phyloP scores from a whole-genome alignment of 768 basidiomycete species.

The Cytidiella melzeri region DNA sequence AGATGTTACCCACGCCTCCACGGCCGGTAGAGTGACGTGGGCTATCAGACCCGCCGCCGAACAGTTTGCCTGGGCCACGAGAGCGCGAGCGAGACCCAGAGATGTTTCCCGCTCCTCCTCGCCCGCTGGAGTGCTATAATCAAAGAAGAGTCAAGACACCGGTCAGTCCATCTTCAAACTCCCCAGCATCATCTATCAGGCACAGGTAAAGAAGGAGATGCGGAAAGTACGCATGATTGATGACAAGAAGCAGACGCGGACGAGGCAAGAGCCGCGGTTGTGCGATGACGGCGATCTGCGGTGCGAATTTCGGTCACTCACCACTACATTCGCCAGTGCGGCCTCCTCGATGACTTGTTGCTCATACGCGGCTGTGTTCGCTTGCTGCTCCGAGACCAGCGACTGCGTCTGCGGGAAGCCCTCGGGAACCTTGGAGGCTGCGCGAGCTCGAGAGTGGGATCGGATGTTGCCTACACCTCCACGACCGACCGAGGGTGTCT shows the following conservation, averaged over 20 bases:
- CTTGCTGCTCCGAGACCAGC: constrained; percentile 22
- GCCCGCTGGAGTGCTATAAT: constrained; percentile 64
- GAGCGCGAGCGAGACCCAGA: constrained; percentile 47
- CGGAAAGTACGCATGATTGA: background rate
- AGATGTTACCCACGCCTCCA: constrained; percentile 60
- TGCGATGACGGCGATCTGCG: background rate
- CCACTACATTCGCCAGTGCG: constrained; percentile 14
- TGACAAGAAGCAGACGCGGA: background rate
- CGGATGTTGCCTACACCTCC: constrained; percentile 86
- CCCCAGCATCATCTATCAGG: no score
- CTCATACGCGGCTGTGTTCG: constrained; percentile 26
- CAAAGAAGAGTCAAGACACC: no score
- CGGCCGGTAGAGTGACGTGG: constrained; percentile 47
- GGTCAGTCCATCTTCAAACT: no score
- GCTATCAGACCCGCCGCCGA: constrained; percentile 11
- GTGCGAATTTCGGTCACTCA: no score
- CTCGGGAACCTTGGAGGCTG: constrained; percentile 10
- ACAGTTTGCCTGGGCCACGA: constrained; percentile 25
- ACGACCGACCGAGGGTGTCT: constrained; percentile 58
- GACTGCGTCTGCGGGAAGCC: constrained; percentile 19
- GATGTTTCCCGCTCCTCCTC: constrained; percentile 87
- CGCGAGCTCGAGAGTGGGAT: constrained; percentile 58
- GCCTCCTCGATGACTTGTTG: constrained; percentile 34
- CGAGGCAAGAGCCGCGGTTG: background rate
- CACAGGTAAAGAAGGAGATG: no score